A percentile compares a stretch with the other conserved stretches of the same genome.
Evolutionary conservation across 2,329 filamentous ascomycete species (phyloP).

Genomic region (Fusarium irregulare): DNA sequence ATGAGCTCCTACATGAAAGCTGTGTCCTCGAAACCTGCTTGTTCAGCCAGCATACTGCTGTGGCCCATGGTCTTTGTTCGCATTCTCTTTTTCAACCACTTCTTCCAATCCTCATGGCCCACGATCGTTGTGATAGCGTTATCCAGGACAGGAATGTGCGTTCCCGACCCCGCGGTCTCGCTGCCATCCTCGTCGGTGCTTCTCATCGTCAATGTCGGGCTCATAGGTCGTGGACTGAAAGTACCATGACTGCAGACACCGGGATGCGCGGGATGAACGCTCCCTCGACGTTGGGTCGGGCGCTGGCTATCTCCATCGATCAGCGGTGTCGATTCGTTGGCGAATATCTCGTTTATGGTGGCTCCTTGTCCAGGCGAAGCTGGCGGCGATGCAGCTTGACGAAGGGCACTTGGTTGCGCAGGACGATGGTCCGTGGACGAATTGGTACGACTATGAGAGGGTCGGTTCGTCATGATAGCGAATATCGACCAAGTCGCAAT

Average conservation of each 20-base stretch:
- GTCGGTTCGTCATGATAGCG: conserved; percentile 43
- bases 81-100: conserved; percentile 63
- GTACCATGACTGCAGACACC: conserved; percentile 77
- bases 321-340: conserved; percentile 65
- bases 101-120: conserved; percentile 59
- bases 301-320: conserved; percentile 50
- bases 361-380: conserved; percentile 40
- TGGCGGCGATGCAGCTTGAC: conserved; percentile 52
- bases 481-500: conserved; percentile 9
- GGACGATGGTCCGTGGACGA: conserved; percentile 54
- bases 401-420: conserved; percentile 58
- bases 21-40: conserved; percentile 78
- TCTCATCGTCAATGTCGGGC: conserved; percentile 54
- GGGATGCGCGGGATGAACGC: conserved; percentile 53
- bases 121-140: conserved; percentile 53
- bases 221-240: conserved; percentile 75
- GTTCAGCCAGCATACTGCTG: conserved; percentile 76
- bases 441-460: conserved; percentile 47
- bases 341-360: conserved; percentile 28
- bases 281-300: conserved; percentile 32
- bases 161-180: conserved; percentile 50
- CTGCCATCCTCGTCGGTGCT: conserved; percentile 48
- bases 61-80: conserved; percentile 76
- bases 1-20: conserved; percentile 73
- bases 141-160: conserved; percentile 54